Percentiles rank a stretch among this genome's conserved stretches.
phyloP scores from a whole-genome alignment of 169 alveolate species.

The Eimeria sp. region DNA sequence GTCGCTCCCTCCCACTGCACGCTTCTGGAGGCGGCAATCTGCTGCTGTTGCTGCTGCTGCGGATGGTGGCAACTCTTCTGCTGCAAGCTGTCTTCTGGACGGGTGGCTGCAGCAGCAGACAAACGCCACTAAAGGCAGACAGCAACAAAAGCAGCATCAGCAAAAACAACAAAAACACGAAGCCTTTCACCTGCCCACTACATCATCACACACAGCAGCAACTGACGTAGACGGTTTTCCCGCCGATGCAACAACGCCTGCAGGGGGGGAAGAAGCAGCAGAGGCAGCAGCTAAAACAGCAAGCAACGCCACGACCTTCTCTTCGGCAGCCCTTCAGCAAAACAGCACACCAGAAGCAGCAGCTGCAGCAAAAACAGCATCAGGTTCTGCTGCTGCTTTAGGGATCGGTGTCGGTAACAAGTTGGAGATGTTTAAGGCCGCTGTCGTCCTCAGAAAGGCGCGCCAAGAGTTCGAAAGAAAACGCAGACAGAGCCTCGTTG shows the following conservation, averaged over 20 bases:
- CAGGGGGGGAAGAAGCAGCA: not conserved
- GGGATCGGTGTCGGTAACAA: not conserved
- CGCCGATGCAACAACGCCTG: not conserved
- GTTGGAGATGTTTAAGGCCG: slow-evolving; percentile 11
- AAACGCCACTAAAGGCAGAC: not conserved
- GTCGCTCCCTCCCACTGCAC: not conserved
- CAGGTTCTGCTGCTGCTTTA: not conserved
- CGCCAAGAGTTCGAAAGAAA: slow-evolving; percentile 24
- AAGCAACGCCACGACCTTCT: not conserved
- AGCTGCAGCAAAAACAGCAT: not conserved
- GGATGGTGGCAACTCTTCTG: not conserved
- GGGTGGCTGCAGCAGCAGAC: not conserved
- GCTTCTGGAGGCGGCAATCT: not conserved
- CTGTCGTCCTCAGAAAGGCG: not conserved
- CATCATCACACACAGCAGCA: not conserved
- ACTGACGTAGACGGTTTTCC: not conserved
- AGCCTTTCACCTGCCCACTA: not conserved
- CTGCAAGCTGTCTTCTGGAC: not conserved
- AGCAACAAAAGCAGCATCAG: not conserved
- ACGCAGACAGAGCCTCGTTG: slow-evolving; percentile 10
- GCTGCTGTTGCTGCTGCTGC: not conserved
- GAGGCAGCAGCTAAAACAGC: not conserved
- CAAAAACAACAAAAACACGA: not conserved
- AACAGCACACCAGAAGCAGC: not conserved
- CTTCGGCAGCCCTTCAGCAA: not conserved